Base-by-base conservation (phyloP, 140 eudicot species). In the Flaveria floridana region DNA sequence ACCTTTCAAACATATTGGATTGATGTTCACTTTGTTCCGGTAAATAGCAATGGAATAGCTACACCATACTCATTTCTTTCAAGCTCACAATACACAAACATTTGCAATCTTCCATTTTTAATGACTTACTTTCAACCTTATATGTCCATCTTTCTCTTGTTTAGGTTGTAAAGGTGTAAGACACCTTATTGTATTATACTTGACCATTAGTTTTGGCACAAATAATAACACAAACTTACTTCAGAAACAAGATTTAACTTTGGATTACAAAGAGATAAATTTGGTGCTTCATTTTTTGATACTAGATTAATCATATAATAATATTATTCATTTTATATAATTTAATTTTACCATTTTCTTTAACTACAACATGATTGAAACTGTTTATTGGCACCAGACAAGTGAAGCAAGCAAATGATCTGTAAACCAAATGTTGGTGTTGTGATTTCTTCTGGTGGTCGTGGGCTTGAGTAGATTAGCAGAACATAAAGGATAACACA, bases 401-500 rank as follows among this genome's bases (percentile, higher is more conserved):
- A 58, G 78, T 28, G 68, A 10, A 37, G 39, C 75, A 56, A 73
- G 52, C 77, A 21, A 18, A 58, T 6, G 26, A 59, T 44, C 7
- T 30, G 65, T 10, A 16, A 18, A 44, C 28, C 55, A 66, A 41
- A 39, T 10, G 51, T 62, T 13, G 44, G 26, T 3, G 16, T 37
- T 65, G 10, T 21, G 47, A 39, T 50, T 44, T 71, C 34, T 57
- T 58, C 42, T 37, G 66, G 64, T 52, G 73, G 42, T 55, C 39
- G 55, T 79, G 61, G 77, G 56, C 39, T 79, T 71, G 50, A 71
- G 75, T 77, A 85, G 74, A 83, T 80, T 80, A 78, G 91, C 74
- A 73, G 25, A 72, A 76, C 67, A 82, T 58, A 62, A 44, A 52
- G 9, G 19, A 30, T 11, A 62, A 11, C 56, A 47, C 58, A 83